Conservation (phyloP, 2,329 filamentous ascomycete species). For the Mycocentrospora acerina region DNA sequence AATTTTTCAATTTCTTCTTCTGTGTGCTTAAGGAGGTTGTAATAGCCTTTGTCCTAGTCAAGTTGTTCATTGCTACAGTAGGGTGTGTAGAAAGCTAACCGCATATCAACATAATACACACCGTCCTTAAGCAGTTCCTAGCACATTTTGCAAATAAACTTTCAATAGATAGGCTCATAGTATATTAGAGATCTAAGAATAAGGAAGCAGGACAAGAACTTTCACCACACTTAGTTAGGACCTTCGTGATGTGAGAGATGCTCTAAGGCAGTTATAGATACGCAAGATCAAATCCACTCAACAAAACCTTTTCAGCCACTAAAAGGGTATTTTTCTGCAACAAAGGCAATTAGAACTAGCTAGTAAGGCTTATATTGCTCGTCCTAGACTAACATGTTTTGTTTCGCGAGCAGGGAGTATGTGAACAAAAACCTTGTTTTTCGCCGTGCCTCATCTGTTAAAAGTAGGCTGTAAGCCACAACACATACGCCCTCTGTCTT, state of each 20-base stretch:
- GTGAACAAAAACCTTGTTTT: slow-evolving; percentile 62
- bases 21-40: slow-evolving; percentile 70
- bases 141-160: slow-evolving; percentile 74
- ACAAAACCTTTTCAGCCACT: slow-evolving; percentile 72
- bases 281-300: slow-evolving; percentile 72
- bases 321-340: slow-evolving; percentile 73
- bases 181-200: slow-evolving; percentile 74
- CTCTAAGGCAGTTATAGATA: slow-evolving; percentile 70
- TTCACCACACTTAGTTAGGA: slow-evolving; percentile 79
- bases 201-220: slow-evolving; percentile 74
- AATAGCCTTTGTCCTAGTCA: slow-evolving; percentile 65
- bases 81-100: slow-evolving; percentile 71
- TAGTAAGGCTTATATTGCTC: slow-evolving; percentile 61
- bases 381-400: slow-evolving; percentile 63
- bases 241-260: slow-evolving; percentile 80
- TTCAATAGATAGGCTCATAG: slow-evolving; percentile 87
- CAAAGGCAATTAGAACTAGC: slow-evolving; percentile 60
- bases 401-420: slow-evolving; percentile 43
- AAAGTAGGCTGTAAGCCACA: slow-evolving; percentile 58
- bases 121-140: slow-evolving; percentile 74
- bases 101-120: slow-evolving; percentile 80
- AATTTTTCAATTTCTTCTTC: slow-evolving; percentile 79
- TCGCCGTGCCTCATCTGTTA: slow-evolving; percentile 55
- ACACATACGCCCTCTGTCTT: slow-evolving; percentile 74
- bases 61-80: slow-evolving; percentile 69